Evolutionary conservation across 176 grass and related monocot genomes (phyloP).

Genomic region (Areca catechu): DNA sequence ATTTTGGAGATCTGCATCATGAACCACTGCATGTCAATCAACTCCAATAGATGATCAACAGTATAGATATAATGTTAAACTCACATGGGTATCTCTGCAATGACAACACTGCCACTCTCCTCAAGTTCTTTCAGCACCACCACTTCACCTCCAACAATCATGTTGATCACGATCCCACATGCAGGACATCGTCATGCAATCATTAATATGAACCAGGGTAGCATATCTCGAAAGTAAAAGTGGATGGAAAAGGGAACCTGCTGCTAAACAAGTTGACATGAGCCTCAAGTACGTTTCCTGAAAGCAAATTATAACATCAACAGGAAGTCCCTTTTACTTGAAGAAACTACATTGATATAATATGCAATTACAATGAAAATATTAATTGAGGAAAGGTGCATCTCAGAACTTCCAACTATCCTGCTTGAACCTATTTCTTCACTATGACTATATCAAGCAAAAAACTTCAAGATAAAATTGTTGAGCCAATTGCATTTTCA

Average conservation of each 20-base stretch:
- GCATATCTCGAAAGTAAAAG: neutral
- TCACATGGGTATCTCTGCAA: conserved; percentile 90
- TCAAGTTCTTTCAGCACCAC: conserved; percentile 58
- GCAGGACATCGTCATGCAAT: conserved; percentile 11
- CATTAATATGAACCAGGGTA: neutral
- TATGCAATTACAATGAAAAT: too few relatives aligned
- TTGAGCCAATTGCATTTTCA: too few relatives aligned
- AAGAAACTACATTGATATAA: too few relatives aligned
- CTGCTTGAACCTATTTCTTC: too few relatives aligned
- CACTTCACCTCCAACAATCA: conserved; percentile 93
- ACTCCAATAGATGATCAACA: neutral
- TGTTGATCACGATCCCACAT: conserved; percentile 84
- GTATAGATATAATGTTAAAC: conserved; percentile 4
- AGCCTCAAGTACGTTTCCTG: conserved; percentile 79
- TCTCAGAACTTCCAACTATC: too few relatives aligned
- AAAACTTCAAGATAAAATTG: too few relatives aligned
- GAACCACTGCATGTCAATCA: conserved; percentile 7
- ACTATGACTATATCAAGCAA: too few relatives aligned
- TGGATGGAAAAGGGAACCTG: conserved; percentile 32
- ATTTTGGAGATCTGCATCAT: conserved; percentile 73
- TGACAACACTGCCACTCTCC: conserved; percentile 55
- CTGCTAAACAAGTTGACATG: conserved; percentile 66
- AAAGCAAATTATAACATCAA: conserved; percentile 11
- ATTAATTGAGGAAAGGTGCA: too few relatives aligned
- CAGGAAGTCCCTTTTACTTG: too few relatives aligned